Percentiles rank a stretch among this genome's conserved stretches.
These are phyloP conservation scores for Blastobotrys serpentis DNA, from an alignment of 1,139 yeast species.

Conservation along the genomic window DNA sequence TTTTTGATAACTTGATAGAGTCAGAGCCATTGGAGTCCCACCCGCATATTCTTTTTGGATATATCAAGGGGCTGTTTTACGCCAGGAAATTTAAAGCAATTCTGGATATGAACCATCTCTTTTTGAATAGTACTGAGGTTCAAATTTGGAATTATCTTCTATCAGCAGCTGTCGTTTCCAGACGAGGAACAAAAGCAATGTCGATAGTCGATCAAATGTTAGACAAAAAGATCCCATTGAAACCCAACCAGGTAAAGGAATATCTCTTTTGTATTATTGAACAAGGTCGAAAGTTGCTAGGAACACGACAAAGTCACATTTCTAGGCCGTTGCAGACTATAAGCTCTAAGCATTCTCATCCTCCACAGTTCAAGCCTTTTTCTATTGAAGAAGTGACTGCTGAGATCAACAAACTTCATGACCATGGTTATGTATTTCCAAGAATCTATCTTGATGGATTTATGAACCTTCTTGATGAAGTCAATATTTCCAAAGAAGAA, in stretches of 20 bases:
- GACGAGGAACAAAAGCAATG: not conserved
- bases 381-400: not conserved
- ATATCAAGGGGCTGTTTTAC: conserved; percentile 2
- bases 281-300: not conserved
- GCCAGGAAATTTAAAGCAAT: not conserved
- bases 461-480: not conserved
- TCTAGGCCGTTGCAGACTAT: not conserved
- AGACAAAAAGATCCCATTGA: not conserved
- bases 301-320: not conserved
- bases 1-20: not conserved
- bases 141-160: conserved; percentile 7
- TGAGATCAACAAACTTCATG: not conserved
- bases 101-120: not conserved
- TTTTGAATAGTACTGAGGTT: not conserved
- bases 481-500: not conserved
- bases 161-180: not conserved
- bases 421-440: conserved; percentile 1
- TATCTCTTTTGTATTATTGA: not conserved
- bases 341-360: not conserved
- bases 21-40: not conserved
- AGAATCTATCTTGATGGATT: not conserved
- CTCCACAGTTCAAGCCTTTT: conserved; percentile 6
- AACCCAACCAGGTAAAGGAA: not conserved
- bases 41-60: not conserved
- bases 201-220: conserved; percentile 1